These are phyloP conservation scores for Phytophthora capsici DNA, from an alignment of 352 stramenopile species.

Conservation along the genomic window DNA sequence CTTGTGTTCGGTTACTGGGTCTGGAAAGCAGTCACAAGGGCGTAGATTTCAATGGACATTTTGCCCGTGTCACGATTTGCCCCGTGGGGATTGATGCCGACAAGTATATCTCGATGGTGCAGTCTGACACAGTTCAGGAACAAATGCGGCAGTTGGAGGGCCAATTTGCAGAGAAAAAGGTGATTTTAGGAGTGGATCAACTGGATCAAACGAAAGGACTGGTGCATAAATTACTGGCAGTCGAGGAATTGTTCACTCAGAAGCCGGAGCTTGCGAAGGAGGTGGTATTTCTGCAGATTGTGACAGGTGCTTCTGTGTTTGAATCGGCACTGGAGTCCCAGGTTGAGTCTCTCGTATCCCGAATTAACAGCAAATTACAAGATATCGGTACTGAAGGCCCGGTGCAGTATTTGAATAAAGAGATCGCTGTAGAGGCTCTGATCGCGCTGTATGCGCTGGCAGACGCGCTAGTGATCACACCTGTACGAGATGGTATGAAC, in stretches of 20 bases:
- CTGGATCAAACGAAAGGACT: conserved; percentile 91
- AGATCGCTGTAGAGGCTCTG: conserved; percentile 84
- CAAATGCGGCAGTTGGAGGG: conserved; percentile 61
- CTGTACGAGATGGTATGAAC: conserved; percentile 92
- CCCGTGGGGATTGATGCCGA: conserved; percentile 88
- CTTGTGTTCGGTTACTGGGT: conserved; percentile 84
- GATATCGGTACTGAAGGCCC: conserved; percentile 86
- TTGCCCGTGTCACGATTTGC: conserved; percentile 87
- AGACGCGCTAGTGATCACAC: conserved; percentile 85
- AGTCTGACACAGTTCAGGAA: conserved; percentile 69
- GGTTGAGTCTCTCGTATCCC: conserved; percentile 89
- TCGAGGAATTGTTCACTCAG: conserved; percentile 89
- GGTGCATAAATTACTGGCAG: conserved; percentile 90
- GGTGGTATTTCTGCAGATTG: conserved; percentile 95
- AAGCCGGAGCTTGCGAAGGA: conserved; percentile 93
- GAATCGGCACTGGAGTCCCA: conserved; percentile 82
- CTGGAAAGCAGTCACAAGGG: conserved; percentile 90
- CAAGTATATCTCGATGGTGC: conserved; percentile 74
- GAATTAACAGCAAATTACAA: conserved; percentile 93
- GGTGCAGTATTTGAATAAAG: conserved; percentile 93
- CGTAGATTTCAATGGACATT: conserved; percentile 90
- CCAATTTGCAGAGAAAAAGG: conserved; percentile 83
- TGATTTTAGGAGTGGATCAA: conserved; percentile 87
- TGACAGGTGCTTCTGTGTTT: conserved; percentile 57
- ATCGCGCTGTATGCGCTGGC: conserved; percentile 90